Evolutionary conservation across 768 basidiomycete species (phyloP), one percentile per base, ranked within the genome.

Genomic region (Hebeloma cylindrosporum): DNA sequence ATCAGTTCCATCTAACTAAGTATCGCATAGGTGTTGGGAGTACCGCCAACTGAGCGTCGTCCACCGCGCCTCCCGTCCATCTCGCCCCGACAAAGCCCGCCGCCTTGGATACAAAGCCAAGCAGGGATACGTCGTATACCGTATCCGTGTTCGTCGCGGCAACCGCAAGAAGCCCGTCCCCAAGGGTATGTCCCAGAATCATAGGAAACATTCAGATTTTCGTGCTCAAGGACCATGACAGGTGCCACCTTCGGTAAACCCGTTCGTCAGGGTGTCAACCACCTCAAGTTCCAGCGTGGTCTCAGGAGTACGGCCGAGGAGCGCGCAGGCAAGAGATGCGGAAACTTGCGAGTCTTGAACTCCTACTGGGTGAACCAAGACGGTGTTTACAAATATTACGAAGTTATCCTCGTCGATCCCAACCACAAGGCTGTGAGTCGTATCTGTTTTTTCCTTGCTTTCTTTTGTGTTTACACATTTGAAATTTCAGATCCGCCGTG

Each of bases 341-440:
- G 93, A 42, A 98, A 98, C 69, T 70, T 99, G 62, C 84, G 96
- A 44, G 96, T 99, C 54, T 66, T 96, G 60, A 96, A 95, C 75
- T 97, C 95, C 35, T 98, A 98, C 80, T 99, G 96, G 96, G 75
- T 99, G 63, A 98, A 98, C 73, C 93, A 95, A 73, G 93, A 97
- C 64, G 93, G 93, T 70, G 90, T 96, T 22, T 96, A 95, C 83
- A 96, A 95, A 69, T 97, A 96, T 77, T 99, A 83, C 74, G 96
- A 99, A 68, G 92, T 99, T 61, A 98, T 99, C 66, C 82, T 96
- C 54, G 94, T 99, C 47, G 96, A 99, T 63, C 93, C 93, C 48
- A 84, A 66, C 64, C 92, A 95, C 77, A 94, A 93, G 65, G 92
- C 89, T 60, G 92, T 93, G 64, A 60, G 91, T 71, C 5, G 22